Percentiles rank a stretch among this genome's conserved stretches.
Conservation (phyloP, 208 protist genomes). For the Angomonas ambiguus region DNA sequence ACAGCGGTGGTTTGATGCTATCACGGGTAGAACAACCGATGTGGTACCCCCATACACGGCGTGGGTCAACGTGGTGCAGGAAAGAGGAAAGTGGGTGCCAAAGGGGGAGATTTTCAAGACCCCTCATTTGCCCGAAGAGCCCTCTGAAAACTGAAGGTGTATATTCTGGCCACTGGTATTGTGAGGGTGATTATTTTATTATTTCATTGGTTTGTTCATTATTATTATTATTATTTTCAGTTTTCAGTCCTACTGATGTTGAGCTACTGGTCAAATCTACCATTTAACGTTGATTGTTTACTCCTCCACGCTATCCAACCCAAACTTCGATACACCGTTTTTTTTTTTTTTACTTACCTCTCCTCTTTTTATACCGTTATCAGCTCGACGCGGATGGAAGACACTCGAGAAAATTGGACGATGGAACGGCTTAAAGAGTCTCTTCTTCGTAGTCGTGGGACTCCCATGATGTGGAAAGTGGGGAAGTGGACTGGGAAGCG, state of each 20-base stretch:
- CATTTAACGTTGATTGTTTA: no score
- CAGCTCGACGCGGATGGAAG: no score
- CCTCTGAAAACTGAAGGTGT: conserved; percentile 13
- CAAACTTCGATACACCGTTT: no score
- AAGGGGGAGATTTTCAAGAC: conserved; percentile 16
- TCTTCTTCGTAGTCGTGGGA: background rate
- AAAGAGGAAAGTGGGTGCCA: conserved; percentile 10
- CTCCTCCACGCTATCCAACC: no score
- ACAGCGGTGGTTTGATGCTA: conserved; percentile 22
- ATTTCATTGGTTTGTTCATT: no score
- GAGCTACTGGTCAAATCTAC: no score
- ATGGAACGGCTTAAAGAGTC: background rate
- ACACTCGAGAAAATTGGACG: background rate
- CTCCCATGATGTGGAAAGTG: background rate
- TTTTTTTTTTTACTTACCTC: no score
- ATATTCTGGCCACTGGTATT: background rate
- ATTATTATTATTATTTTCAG: background rate
- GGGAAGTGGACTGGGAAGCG: background rate
- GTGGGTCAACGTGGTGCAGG: conserved; percentile 16
- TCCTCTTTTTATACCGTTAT: no score
- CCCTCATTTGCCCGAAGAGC: conserved; percentile 20
- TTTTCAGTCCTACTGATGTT: no score
- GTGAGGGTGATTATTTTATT: no score
- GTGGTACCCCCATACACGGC: conserved; percentile 25
- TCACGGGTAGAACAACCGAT: background rate